Evolutionary conservation across 2,329 filamentous ascomycete species (phyloP), one percentile per base, ranked within the genome.

Genomic region (Colletotrichum lini): DNA sequence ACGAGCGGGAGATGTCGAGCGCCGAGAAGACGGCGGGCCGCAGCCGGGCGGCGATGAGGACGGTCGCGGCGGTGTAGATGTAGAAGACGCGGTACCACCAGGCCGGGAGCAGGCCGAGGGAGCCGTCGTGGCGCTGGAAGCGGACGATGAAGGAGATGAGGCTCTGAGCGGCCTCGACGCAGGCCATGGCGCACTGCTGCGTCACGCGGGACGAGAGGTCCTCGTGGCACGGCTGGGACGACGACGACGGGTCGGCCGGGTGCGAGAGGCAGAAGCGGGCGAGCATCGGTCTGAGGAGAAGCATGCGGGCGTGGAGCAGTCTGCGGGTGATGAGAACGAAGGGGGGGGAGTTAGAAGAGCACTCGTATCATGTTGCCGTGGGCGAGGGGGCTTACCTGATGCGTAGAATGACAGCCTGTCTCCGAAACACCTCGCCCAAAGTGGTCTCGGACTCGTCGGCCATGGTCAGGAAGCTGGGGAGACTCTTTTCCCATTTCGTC

Each of bases 31-130:
- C 70, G 2, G 81, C 79, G 0, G 81, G 79, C 2, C 80, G 76
- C 0, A 82, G 73, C 23, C 78, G 80, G 1, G 81, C 81, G 0
- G 80, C 80, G 3, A 82, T 79, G 2, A 83, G 76, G 0, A 82
- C 75, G 0, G 79, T 81, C 1, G 81, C 79, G 0, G 81, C 80
- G 0, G 80, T 79, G 74, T 81, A 82, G 18, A 82, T 73, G 18
- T 82, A 82, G 66, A 80, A 82, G 0, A 83, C 76, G 0, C 81
- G 74, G 53, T 83, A 82, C 81, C 81, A 82, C 81, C 81, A 83
- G 0, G 81, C 80, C 2, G 81, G 82, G 0, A 83, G 73, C 0
- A 82, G 73, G 0, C 80, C 80, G 1, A 82, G 75, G 0, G 78
- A 80, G 6, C 75, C 77, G 8, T 83, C 79, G 7, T 74, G 69